Conservation (phyloP, 768 basidiomycete species). For the Trametes punicea region DNA sequence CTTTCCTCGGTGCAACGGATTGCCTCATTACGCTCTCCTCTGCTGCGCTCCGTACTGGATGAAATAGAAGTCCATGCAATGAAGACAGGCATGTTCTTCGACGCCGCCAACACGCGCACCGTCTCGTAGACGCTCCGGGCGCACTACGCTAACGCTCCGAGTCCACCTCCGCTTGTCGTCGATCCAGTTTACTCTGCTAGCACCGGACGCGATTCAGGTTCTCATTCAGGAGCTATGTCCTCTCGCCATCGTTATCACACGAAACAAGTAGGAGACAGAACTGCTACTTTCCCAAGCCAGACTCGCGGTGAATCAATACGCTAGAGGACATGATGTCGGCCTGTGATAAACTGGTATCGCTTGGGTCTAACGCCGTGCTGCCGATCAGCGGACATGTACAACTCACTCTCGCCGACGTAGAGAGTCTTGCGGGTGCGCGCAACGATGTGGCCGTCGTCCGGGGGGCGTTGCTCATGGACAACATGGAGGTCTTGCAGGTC, state of each 20-base stretch:
- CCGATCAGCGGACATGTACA: conserved; percentile 84
- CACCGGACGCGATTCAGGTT: conserved; percentile 57
- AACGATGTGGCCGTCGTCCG: conserved; percentile 38
- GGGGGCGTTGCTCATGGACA: conserved; percentile 48
- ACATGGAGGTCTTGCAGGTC: conserved; percentile 59
- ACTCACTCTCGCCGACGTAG: conserved; percentile 44
- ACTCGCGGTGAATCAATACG: conserved; percentile 34
- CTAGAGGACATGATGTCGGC: conserved; percentile 62
- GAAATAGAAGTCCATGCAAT: conserved; percentile 72
- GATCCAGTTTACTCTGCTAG: conserved; percentile 81
- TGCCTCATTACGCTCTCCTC: background rate
- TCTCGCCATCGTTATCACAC: conserved; percentile 69
- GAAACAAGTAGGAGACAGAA: conserved; percentile 80
- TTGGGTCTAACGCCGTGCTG: conserved; percentile 58
- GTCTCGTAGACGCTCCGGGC: conserved; percentile 49
- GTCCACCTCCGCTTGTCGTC: conserved; percentile 57
- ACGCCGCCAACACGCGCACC: conserved; percentile 47
- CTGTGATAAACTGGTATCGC: conserved; percentile 43
- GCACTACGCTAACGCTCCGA: conserved; percentile 32
- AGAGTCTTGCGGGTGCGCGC: conserved; percentile 27
- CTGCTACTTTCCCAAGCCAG: conserved; percentile 49
- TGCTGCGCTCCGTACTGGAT: conserved; percentile 68
- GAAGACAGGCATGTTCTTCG: conserved; percentile 89
- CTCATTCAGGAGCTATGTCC: conserved; percentile 68
- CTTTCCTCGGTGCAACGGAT: conserved; percentile 1